Evolutionary conservation across 2,329 filamentous ascomycete species (phyloP), one percentile per base, ranked within the genome.

Genomic region (Zymoseptoria pseudotritici): DNA sequence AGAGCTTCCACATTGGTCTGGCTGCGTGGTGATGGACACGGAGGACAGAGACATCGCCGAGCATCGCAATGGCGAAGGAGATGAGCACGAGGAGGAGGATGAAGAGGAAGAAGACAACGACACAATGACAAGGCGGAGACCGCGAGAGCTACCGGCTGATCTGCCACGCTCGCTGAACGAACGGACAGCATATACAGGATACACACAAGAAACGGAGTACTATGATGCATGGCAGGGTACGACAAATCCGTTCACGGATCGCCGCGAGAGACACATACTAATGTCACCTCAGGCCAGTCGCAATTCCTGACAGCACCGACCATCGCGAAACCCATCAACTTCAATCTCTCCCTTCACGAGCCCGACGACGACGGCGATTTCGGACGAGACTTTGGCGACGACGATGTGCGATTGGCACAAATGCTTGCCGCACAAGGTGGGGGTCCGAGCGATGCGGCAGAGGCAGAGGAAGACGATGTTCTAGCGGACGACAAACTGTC

Each of bases 161-260:
- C 83, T 99, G 42, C 94, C 94, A 10, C 94, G 84, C 66, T 96
- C 92, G 11, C 83, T 99, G 58, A 88, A 99, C 74, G 94, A 99
- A 78, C 86, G 94, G 62, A 84, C 87, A 67, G 82, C 82, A 69
- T 83, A 88, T 36, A 83, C 86, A 3, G 80, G 75, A 53, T 85
- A 87, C 63, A 83, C 86, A 64, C 82, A 88, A 58, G 94, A 97
- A 80, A 96, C 92, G 50, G 94, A 97, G 80, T 91, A 97, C 79
- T 99, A 97, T 75, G 94, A 99, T 82, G 94, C 91, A 67, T 99
- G 94, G 94, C 91, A 97, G 86, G 93, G 93, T 88, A 74, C 72
- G 80, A 63, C 29, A 55, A 66, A 58, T 81, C 66, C 63, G 10
- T 77, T 60, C 61, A 9, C 10, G 51, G 11, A 4, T 26, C 55